Evolutionary conservation across 176 grass and related monocot genomes (phyloP), one percentile per base, ranked within the genome.

Genomic region (Phoenix dactylifera): DNA sequence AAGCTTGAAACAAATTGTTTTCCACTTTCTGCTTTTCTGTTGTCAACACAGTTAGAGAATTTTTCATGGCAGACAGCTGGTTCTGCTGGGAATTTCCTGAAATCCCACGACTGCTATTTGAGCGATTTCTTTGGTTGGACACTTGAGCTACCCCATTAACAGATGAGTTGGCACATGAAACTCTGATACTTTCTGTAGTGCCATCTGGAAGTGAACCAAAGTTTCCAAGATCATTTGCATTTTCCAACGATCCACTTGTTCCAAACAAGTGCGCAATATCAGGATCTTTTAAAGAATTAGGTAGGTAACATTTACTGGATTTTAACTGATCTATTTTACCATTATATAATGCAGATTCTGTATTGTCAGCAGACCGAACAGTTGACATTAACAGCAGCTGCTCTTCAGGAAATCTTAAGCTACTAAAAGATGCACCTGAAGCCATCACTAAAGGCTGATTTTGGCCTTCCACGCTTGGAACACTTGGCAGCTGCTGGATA

Each of bases 401-500:
- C 22, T 90, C 71, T 70, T 76, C 59, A 19, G 52, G 65, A 30
- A 75, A 59, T 70, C 49, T 70, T 70, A 80, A 80, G 49, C 63
- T 73, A 3, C 67, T 75, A 39, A 60, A 62, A 29, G 56, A 53
- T 62, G 82, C 68, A 83, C 23, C 57, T 49, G 82, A 80, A 58
- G 55, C 68, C 72, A 66, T 26, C 59, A 15, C 64, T 62, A 61
- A 49, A 67, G 49, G 54, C 35, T 65, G 60, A 59, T 44, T 64
- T 71, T 74, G 78, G 61, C 32, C 63, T 63, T 71, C 50, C 59
- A 69, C 30, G 50, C 15, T 56, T 23, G 12, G 16, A 24, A 61
- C 76, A 24, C 7, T 48, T 63, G 75, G 65, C 55, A 70, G 58
- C 65, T 80, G 75, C 48, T 68, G 72, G 26, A 25, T 1, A 22